phyloP scores from a whole-genome alignment of 1,284 basidiomycete genomes.

The Puccinia triticina region DNA sequence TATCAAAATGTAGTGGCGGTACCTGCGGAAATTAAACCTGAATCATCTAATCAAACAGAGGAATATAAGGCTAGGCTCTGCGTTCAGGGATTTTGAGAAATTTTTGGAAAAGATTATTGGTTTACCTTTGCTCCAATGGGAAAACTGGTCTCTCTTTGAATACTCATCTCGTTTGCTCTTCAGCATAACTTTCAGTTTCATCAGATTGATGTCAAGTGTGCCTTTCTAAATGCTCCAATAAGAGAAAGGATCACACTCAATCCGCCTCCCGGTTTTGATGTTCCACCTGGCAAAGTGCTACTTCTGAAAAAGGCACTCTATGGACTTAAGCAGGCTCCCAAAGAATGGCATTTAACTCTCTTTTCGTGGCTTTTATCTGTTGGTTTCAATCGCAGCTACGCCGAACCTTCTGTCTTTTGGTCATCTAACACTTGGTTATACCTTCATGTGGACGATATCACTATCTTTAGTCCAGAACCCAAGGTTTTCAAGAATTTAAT shows the following conservation, averaged over 20 bases:
- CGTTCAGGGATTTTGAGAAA: not conserved
- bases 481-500: not conserved
- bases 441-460: not conserved
- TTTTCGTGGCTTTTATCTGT: no score
- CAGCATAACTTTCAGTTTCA: not conserved
- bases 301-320: no score
- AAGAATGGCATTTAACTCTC: no score
- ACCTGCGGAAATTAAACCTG: not conserved
- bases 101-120: not conserved
- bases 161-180: not conserved
- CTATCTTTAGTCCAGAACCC: not conserved
- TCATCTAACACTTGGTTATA: not conserved
- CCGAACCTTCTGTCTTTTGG: no score
- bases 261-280: not conserved
- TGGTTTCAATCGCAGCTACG: no score
- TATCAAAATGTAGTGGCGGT: no score
- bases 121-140: not conserved
- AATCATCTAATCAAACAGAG: not conserved
- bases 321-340: no score
- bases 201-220: not conserved
- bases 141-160: not conserved
- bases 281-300: not conserved
- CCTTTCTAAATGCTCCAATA: not conserved
- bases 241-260: not conserved
- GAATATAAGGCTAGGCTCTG: not conserved